phyloP scores from a whole-genome alignment of 768 basidiomycete species.

The Kwoniella sp. region DNA sequence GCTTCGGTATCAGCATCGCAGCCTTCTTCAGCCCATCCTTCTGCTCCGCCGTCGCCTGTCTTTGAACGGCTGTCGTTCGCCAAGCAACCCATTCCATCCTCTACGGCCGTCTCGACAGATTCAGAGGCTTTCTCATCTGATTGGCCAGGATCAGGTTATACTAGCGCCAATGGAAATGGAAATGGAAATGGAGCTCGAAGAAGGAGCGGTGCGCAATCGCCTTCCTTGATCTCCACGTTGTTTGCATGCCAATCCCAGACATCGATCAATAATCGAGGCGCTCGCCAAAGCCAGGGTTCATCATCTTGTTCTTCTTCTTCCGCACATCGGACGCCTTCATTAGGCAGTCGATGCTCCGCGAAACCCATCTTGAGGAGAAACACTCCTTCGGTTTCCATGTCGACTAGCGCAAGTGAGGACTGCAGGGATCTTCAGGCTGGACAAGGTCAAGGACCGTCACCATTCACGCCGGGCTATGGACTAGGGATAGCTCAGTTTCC shows the following conservation, averaged over 20 bases:
- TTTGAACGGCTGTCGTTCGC: slow-evolving; percentile 13
- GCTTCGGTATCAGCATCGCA: not conserved
- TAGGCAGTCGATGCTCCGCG: not conserved
- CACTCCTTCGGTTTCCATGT: slow-evolving; percentile 1
- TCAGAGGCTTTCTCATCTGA: slow-evolving; percentile 18
- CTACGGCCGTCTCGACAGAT: slow-evolving; percentile 12
- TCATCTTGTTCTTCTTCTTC: slow-evolving; percentile 1
- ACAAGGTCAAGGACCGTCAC: not conserved
- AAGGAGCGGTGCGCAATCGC: not conserved
- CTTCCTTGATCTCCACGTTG: slow-evolving; percentile 9
- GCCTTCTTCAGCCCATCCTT: slow-evolving; percentile 13
- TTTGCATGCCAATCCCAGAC: not conserved
- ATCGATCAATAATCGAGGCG: not conserved
- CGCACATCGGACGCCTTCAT: slow-evolving; percentile 2
- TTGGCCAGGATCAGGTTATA: not conserved
- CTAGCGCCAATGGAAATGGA: slow-evolving; percentile 4
- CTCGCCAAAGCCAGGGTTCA: not conserved
- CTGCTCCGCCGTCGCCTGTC: slow-evolving; percentile 10
- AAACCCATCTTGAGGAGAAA: slow-evolving; percentile 23
- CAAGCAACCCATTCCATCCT: slow-evolving; percentile 10
- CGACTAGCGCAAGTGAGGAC: slow-evolving; percentile 25
- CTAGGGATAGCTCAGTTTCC: slow-evolving; percentile 7
- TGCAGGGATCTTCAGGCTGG: not conserved
- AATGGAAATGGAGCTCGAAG: slow-evolving; percentile 3
- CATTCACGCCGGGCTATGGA: slow-evolving; percentile 4